Conservation (phyloP, 441 rosid genomes). For the Croton laevigatus region DNA sequence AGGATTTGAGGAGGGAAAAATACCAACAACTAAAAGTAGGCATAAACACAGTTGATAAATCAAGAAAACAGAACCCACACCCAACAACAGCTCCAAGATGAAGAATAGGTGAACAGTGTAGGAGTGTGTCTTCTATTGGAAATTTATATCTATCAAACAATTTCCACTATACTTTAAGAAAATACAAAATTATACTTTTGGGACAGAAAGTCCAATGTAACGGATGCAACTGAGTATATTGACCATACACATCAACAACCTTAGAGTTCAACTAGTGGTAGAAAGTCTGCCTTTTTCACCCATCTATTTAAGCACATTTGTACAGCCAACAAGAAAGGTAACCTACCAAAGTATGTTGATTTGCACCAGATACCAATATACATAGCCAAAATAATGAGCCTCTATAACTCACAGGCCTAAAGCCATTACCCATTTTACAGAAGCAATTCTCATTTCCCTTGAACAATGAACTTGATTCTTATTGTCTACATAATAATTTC, state of each 20-base stretch:
- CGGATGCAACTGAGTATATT: background rate
- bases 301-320: background rate
- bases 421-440: background rate
- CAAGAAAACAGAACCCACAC: background rate
- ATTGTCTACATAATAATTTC: background rate
- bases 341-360: background rate
- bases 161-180: background rate
- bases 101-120: background rate
- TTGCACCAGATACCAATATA: background rate
- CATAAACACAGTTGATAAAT: background rate
- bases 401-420: background rate
- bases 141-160: background rate
- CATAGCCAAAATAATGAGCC: background rate
- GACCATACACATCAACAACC: background rate
- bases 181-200: no score
- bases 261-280: background rate
- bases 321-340: background rate
- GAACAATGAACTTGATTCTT: background rate
- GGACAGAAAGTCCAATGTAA: background rate
- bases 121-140: background rate
- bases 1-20: background rate
- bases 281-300: background rate
- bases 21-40: background rate
- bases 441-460: background rate
- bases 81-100: background rate